phyloP scores from a whole-genome alignment of 148 eudicot genomes.

The Talinum fruticosum region DNA sequence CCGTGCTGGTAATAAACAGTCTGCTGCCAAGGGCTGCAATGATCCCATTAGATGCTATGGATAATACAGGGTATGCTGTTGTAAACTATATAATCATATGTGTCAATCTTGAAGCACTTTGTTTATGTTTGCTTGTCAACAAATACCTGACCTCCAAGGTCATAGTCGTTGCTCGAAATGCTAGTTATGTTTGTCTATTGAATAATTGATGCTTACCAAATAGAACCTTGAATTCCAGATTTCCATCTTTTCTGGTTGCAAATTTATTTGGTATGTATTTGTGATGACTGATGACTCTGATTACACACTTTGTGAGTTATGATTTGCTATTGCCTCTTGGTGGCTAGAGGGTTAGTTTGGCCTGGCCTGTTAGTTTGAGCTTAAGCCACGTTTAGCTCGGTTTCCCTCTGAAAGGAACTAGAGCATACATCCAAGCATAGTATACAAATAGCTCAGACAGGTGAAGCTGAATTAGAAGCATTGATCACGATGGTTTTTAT shows the following conservation, averaged over 20 bases:
- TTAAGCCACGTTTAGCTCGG: too few relatives aligned
- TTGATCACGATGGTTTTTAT: too few relatives aligned
- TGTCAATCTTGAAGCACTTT: neutral
- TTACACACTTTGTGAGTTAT: too few relatives aligned
- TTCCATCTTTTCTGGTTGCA: too few relatives aligned
- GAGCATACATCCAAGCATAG: too few relatives aligned
- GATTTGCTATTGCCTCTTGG: neutral
- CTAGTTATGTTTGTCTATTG: slow-evolving; percentile 1
- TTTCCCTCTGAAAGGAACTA: too few relatives aligned
- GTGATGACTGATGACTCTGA: too few relatives aligned
- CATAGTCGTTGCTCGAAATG: neutral
- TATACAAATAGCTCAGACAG: too few relatives aligned
- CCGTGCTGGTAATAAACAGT: slow-evolving; percentile 58
- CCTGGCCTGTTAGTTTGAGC: too few relatives aligned
- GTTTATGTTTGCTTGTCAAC: neutral
- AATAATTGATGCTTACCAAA: neutral
- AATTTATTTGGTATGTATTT: neutral
- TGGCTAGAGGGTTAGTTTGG: neutral
- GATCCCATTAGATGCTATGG: slow-evolving; percentile 92
- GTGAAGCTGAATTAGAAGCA: too few relatives aligned
- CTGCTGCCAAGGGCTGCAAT: slow-evolving; percentile 82
- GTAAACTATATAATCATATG: neutral
- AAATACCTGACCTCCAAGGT: neutral
- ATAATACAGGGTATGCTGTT: slow-evolving; percentile 26
- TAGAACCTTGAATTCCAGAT: neutral